Evolutionary conservation across 164 flowering plant genomes (phyloP).

Genomic region (Umbellularia californica): DNA sequence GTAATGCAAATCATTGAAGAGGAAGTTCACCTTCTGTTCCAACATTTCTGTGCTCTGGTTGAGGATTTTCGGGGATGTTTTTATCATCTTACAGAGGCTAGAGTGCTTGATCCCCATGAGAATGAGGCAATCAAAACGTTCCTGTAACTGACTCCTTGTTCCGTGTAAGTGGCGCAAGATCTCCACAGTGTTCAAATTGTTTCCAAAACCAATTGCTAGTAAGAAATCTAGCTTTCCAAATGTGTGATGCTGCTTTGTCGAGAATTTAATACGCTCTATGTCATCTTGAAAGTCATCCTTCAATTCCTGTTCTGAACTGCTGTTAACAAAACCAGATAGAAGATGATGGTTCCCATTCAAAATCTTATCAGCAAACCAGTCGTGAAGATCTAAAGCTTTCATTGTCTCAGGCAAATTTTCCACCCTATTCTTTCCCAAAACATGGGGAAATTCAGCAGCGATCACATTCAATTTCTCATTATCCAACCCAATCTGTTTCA

Average conservation of each 20-base stretch:
- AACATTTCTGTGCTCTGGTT: too few species aligned
- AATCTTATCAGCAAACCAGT: constrained; percentile 51
- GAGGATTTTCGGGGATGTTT: too few species aligned
- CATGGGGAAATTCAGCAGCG: not conserved
- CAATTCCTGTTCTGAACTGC: constrained; percentile 27
- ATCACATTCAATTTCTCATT: constrained; percentile 23
- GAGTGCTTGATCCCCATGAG: too few species aligned
- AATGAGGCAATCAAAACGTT: too few species aligned
- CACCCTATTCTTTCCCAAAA: constrained; percentile 17
- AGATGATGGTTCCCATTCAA: constrained; percentile 37
- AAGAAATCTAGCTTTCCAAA: constrained; percentile 46
- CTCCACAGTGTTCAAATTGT: too few species aligned
- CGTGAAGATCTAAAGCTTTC: constrained; percentile 51
- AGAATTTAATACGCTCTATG: constrained; percentile 28
- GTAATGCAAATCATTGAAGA: constrained; percentile 36
- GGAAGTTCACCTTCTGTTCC: too few species aligned
- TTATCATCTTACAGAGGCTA: too few species aligned
- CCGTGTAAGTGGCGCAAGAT: too few species aligned
- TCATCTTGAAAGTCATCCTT: constrained; percentile 27
- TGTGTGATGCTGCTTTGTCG: constrained; percentile 24
- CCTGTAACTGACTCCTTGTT: too few species aligned
- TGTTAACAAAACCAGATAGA: constrained; percentile 28
- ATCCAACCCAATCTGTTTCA: constrained; percentile 48
- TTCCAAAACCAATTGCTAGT: constrained; percentile 63
- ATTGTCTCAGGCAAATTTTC: constrained; percentile 51